Conservation (phyloP, 768 basidiomycete species). For the Pleurotus giganteus region DNA sequence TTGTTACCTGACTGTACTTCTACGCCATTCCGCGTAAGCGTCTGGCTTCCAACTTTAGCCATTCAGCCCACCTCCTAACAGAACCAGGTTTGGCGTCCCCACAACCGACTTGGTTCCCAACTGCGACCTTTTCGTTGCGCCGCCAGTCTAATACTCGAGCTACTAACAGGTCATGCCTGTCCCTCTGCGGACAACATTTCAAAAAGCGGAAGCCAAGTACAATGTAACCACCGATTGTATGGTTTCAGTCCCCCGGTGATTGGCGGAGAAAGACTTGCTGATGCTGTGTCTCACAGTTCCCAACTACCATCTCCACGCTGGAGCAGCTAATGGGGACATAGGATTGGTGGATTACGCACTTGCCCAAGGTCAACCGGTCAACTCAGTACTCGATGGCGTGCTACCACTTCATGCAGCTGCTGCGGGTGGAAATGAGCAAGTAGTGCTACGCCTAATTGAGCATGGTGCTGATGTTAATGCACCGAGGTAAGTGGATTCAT, state of each 20-base stretch:
- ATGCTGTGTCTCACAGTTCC: constrained; percentile 47
- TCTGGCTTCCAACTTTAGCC: constrained; percentile 1
- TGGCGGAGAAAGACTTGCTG: neutral
- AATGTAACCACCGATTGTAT: constrained; percentile 59
- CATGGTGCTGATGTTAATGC: constrained; percentile 98
- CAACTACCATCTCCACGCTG: constrained; percentile 73
- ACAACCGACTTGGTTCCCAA: constrained; percentile 15
- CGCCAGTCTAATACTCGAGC: constrained; percentile 15
- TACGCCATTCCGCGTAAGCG: neutral
- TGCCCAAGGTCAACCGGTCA: constrained; percentile 92
- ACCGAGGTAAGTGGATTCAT: constrained; percentile 57
- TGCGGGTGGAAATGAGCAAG: constrained; percentile 84
- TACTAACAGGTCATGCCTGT: constrained; percentile 39
- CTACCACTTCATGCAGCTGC: constrained; percentile 96
- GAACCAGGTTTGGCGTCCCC: neutral
- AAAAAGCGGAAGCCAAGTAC: constrained; percentile 53
- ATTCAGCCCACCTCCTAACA: neutral
- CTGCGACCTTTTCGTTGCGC: constrained; percentile 16
- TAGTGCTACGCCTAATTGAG: constrained; percentile 87
- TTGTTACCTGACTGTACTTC: neutral
- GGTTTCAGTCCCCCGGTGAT: constrained; percentile 18
- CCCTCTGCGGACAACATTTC: constrained; percentile 43
- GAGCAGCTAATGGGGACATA: constrained; percentile 82
- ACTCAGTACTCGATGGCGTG: constrained; percentile 93
- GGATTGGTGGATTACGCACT: constrained; percentile 93